A percentile compares a stretch with the other conserved stretches of the same genome.
Conservation (phyloP, 2,329 filamentous ascomycete species). For the Thermothelomyces thermophilus region DNA sequence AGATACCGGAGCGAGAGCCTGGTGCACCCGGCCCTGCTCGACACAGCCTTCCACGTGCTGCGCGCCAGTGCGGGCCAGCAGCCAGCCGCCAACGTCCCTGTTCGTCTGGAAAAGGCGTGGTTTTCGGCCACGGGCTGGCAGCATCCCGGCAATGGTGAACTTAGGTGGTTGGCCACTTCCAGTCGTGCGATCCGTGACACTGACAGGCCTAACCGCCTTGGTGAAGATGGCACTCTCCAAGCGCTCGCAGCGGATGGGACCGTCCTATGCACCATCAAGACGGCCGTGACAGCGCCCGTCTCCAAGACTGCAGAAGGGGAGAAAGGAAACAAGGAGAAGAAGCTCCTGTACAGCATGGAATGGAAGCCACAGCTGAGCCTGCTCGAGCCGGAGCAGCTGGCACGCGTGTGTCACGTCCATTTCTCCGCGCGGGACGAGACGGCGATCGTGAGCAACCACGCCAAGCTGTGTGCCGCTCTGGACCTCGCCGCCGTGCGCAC, state of each 20-base stretch:
- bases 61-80: background rate
- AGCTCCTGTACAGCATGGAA: constrained; percentile 31
- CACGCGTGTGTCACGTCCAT: constrained; percentile 21
- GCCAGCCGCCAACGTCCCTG: constrained; percentile 26
- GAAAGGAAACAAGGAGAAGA: constrained; percentile 15
- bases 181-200: background rate
- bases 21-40: constrained; percentile 32
- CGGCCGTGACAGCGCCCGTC: constrained; percentile 25
- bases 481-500: background rate
- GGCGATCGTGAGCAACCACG: constrained; percentile 16
- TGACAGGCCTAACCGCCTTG: background rate
- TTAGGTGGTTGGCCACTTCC: constrained; percentile 9
- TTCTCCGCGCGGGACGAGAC: constrained; percentile 23
- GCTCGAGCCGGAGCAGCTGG: constrained; percentile 28
- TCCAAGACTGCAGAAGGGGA: constrained; percentile 7
- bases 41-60: constrained; percentile 26
- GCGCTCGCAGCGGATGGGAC: constrained; percentile 29
- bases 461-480: constrained; percentile 20
- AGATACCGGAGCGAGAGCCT: constrained; percentile 22
- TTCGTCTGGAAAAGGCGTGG: constrained; percentile 29
- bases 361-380: constrained; percentile 36
- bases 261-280: constrained; percentile 27
- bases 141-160: constrained; percentile 18
- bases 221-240: constrained; percentile 28
- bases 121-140: constrained; percentile 31